Percentiles rank a stretch among this genome's conserved stretches.
phyloP scores from a whole-genome alignment of 106 monocot species.

The Iris macrosiphon region DNA sequence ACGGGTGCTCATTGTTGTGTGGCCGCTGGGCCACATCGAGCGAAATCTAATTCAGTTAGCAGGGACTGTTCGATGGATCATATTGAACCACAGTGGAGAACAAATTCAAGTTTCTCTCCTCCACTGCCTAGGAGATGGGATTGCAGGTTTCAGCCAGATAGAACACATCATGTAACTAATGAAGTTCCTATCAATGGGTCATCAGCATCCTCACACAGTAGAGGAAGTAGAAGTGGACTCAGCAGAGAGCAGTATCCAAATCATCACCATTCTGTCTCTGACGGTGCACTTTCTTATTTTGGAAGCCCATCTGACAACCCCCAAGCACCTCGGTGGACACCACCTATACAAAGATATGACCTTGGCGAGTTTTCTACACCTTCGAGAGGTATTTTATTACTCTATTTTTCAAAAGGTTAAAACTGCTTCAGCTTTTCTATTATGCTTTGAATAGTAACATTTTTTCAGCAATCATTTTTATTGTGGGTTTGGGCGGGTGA shows the following conservation, averaged over 20 bases:
- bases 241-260: slow-evolving; percentile 44
- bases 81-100: slow-evolving; percentile 57
- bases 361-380: slow-evolving; percentile 70
- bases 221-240: slow-evolving; percentile 45
- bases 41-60: slow-evolving; percentile 46
- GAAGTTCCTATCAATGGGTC: slow-evolving; percentile 36
- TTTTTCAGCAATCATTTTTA: too few species aligned
- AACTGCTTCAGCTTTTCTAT: not conserved
- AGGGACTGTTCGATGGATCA: slow-evolving; percentile 70
- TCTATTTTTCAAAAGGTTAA: not conserved
- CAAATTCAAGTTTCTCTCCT: slow-evolving; percentile 80
- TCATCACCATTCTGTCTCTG: slow-evolving; percentile 77
- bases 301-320: slow-evolving; percentile 63
- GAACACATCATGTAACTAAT: slow-evolving; percentile 24
- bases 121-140: slow-evolving; percentile 69
- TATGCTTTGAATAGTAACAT: not conserved
- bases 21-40: slow-evolving; percentile 96
- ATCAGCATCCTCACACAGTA: slow-evolving; percentile 50
- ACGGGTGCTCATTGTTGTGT: slow-evolving; percentile 98
- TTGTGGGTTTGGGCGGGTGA: too few species aligned
- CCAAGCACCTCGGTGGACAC: slow-evolving; percentile 54
- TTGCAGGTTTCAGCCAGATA: slow-evolving; percentile 46
- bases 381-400: slow-evolving; percentile 35
- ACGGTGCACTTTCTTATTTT: slow-evolving; percentile 73
- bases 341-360: slow-evolving; percentile 59